These are phyloP conservation scores for Suillus decipiens DNA, from an alignment of 768 basidiomycete species.

Conservation along the genomic window DNA sequence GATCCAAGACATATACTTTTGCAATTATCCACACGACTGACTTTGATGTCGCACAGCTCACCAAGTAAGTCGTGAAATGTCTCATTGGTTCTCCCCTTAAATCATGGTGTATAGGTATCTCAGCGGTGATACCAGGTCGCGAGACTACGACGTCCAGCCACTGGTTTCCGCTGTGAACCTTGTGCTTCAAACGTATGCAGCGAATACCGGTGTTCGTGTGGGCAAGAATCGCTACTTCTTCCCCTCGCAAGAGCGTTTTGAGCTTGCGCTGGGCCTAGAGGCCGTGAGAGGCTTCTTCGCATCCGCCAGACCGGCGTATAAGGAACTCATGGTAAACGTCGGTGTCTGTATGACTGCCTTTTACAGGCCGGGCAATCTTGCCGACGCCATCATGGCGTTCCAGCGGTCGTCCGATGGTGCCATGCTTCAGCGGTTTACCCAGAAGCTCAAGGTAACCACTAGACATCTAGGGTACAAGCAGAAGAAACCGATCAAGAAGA, in stretches of 20 bases:
- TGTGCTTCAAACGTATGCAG: slow-evolving; percentile 46
- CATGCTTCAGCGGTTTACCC: slow-evolving; percentile 48
- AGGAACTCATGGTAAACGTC: slow-evolving; percentile 53
- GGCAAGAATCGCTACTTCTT: slow-evolving; percentile 57
- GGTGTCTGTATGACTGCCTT: slow-evolving; percentile 57
- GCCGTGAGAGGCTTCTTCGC: slow-evolving; percentile 53
- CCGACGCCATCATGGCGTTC: slow-evolving; percentile 56
- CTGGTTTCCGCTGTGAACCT: slow-evolving; percentile 49
- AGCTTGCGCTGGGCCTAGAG: slow-evolving; percentile 41
- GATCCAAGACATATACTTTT: slow-evolving; percentile 39
- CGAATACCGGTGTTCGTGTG: slow-evolving; percentile 46
- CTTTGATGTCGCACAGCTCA: slow-evolving; percentile 31
- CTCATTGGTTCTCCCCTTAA: background rate
- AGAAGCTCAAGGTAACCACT: slow-evolving; percentile 59
- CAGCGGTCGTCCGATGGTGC: slow-evolving; percentile 40
- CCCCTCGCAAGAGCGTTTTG: slow-evolving; percentile 26
- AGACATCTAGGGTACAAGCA: slow-evolving; percentile 54
- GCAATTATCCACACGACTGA: slow-evolving; percentile 35
- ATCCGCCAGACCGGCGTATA: slow-evolving; percentile 50
- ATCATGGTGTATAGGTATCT: slow-evolving; percentile 37
- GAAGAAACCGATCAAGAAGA: slow-evolving; percentile 47
- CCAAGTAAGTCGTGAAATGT: slow-evolving; percentile 29
- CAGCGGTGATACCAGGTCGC: slow-evolving; percentile 36
- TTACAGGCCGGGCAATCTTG: slow-evolving; percentile 61
- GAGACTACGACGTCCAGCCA: slow-evolving; percentile 43